These are phyloP conservation scores for Ormosia semicastrata DNA, from an alignment of 306 rosid species.

Conservation along the genomic window DNA sequence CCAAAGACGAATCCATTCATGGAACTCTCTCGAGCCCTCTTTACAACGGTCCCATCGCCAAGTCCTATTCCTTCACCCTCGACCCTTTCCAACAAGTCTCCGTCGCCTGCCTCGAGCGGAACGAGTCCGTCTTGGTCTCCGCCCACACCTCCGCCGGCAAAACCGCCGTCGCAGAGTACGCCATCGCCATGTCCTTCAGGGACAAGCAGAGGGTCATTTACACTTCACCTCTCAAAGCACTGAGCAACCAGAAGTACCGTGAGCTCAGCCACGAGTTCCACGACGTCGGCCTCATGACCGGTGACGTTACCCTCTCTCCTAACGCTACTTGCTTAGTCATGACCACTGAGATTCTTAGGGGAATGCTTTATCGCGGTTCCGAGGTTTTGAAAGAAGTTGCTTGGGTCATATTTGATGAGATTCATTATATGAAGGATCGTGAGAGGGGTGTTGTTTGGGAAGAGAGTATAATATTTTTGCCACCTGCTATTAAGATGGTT, in stretches of 20 bases:
- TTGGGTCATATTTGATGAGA: conserved; percentile 96
- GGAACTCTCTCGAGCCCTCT: conserved; percentile 81
- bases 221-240: conserved; percentile 88
- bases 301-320: conserved; percentile 90
- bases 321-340: conserved; percentile 85
- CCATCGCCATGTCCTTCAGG: conserved; percentile 91
- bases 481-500: conserved; percentile 92
- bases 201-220: conserved; percentile 87
- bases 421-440: conserved; percentile 94
- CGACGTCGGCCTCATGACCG: conserved; percentile 94
- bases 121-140: conserved; percentile 88
- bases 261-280: conserved; percentile 82
- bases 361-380: conserved; percentile 92
- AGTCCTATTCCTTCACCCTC: conserved; percentile 65
- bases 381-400: conserved; percentile 92
- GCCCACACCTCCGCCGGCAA: conserved; percentile 99
- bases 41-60: conserved; percentile 63
- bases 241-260: conserved; percentile 89
- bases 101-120: conserved; percentile 80
- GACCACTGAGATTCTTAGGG: conserved; percentile 93
- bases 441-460: conserved; percentile 99
- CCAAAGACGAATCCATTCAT: conserved; percentile 55
- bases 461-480: conserved; percentile 92
- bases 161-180: conserved; percentile 96
- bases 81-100: conserved; percentile 94